phyloP scores from a whole-genome alignment of 306 rosid species.

The Hippophae tibetana region DNA sequence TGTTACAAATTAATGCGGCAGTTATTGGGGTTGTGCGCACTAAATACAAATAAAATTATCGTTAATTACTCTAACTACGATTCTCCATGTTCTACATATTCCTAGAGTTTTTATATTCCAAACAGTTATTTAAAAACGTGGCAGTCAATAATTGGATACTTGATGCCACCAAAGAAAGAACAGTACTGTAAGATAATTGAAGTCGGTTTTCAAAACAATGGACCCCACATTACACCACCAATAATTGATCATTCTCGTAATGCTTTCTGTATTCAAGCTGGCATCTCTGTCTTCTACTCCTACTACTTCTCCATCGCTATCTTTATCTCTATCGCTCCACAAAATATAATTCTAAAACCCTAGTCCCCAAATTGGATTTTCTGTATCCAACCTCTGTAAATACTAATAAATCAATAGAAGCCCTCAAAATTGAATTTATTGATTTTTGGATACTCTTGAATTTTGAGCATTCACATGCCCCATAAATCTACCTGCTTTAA shows the following conservation, averaged over 20 bases:
- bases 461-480: no score
- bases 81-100: no score
- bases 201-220: background rate
- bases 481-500: no score
- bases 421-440: no score
- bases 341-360: constrained; percentile 11
- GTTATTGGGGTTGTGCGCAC: no score
- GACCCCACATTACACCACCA: constrained; percentile 39
- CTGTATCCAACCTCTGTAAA: constrained; percentile 3
- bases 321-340: background rate
- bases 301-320: constrained; percentile 10
- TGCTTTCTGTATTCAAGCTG: constrained; percentile 58
- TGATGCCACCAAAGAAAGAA: no score
- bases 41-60: no score
- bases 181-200: background rate
- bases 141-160: background rate
- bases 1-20: no score
- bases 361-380: constrained; percentile 1
- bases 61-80: no score
- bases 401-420: background rate
- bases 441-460: no score
- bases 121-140: background rate
- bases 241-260: constrained; percentile 62
- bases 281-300: constrained; percentile 35
- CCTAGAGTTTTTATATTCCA: no score